Evolutionary conservation across 768 basidiomycete genomes (phyloP), one percentile per base, ranked within the genome.

Genomic region (Psilocybe subaeruginosa): DNA sequence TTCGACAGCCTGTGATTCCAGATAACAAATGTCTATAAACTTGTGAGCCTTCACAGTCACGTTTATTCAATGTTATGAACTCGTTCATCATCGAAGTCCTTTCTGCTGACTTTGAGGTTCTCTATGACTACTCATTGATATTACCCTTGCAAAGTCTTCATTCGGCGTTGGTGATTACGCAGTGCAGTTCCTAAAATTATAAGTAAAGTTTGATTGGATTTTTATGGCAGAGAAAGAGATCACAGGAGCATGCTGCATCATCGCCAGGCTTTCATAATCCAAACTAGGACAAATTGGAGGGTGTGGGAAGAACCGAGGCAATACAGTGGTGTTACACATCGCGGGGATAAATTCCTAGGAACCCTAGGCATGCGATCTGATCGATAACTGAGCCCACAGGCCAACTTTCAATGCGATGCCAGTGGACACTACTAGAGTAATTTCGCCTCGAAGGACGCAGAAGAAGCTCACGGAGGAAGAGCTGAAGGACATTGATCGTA

Each of bases 401-500:
- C 52, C 48, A 23, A 62, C 52, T 50, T 16, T 59, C 51, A 54
- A 58, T 63, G 60, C 58, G 49, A 82, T 82, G 81, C 81, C 81
- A 16, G 76, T 78, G 49, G 80, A 82, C 61, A 74, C 71, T 2
- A 78, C 80, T 8, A 72, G 75, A 56, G 70, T 76, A 17, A 68
- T 77, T 31, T 70, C 77, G 8, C 70, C 76, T 12, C 74, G 78
- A 30, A 69, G 78, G 41, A 73, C 76, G 0, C 79, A 78, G 62
- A 77, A 78, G 57, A 78, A 77, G 62, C 68, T 79, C 19, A 81
- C 81, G 4, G 81, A 84, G 62, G 82, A 83, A 64, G 82, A 83
- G 66, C 61, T 82, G 62, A 80, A 77, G 64, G 83, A 83, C 50
- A 82, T 83, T 54, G 82, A 85, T 64, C 66, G 80, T 50, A 85